Evolutionary conservation across 352 stramenopile species (phyloP).

Genomic region (Phytophthora ohioensis): DNA sequence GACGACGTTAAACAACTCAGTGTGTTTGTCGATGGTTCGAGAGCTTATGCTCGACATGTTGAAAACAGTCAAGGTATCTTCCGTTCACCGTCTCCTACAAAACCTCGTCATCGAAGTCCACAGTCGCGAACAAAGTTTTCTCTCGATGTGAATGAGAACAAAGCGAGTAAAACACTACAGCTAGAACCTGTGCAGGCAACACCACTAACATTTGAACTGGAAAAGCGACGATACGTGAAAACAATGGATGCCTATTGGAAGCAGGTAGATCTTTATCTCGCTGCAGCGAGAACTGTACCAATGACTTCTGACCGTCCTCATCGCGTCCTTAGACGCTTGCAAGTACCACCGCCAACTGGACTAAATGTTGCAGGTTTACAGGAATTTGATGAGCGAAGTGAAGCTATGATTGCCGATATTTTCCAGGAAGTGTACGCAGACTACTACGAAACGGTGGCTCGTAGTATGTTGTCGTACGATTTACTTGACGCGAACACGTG

Average conservation of each 20-base stretch:
- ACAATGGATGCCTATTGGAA: conserved; percentile 88
- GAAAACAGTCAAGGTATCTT: conserved; percentile 74
- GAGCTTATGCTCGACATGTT: conserved; percentile 67
- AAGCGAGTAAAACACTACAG: conserved; percentile 34
- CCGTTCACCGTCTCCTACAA: conserved; percentile 58
- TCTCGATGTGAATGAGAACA: conserved; percentile 49
- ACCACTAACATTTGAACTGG: conserved; percentile 76
- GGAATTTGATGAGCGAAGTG: conserved; percentile 67
- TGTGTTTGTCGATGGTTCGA: conserved; percentile 64
- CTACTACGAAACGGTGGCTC: conserved; percentile 82
- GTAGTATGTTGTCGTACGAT: conserved; percentile 91
- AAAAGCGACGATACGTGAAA: conserved; percentile 78
- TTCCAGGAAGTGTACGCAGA: conserved; percentile 82
- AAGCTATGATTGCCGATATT: conserved; percentile 73
- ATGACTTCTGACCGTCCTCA: conserved; percentile 72
- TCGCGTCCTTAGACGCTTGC: conserved; percentile 69
- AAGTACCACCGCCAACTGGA: conserved; percentile 68
- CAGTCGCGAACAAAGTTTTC: conserved; percentile 46
- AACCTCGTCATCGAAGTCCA: conserved; percentile 39
- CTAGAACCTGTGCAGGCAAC: conserved; percentile 67
- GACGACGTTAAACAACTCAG: conserved; percentile 43
- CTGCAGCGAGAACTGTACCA: conserved; percentile 54
- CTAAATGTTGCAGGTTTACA: conserved; percentile 56
- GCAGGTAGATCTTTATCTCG: conserved; percentile 78
- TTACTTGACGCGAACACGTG: conserved; percentile 79